Conservation (phyloP, 306 rosid genomes). For the Sindora glabra region DNA sequence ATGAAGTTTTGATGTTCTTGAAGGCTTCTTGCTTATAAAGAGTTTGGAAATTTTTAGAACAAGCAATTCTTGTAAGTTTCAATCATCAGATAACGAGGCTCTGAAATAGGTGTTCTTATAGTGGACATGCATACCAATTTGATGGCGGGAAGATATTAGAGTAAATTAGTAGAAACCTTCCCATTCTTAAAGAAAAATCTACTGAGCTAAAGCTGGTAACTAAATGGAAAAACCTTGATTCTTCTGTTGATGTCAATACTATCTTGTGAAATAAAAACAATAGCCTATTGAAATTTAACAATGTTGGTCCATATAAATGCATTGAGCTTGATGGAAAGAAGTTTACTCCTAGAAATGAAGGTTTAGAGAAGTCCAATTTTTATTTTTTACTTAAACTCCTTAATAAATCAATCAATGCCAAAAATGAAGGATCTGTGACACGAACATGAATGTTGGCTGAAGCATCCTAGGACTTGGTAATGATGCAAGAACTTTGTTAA, state of each 20-base stretch:
- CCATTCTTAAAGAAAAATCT: slow-evolving; percentile 71
- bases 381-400: slow-evolving; percentile 16
- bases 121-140: slow-evolving; percentile 59
- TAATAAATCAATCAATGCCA: slow-evolving; percentile 21
- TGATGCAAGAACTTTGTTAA: slow-evolving; percentile 12
- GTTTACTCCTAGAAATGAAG: slow-evolving; percentile 22
- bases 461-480: slow-evolving; percentile 17
- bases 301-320: slow-evolving; percentile 20
- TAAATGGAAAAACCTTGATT: slow-evolving; percentile 46
- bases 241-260: slow-evolving; percentile 29
- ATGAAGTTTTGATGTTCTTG: slow-evolving; percentile 25
- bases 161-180: slow-evolving; percentile 59
- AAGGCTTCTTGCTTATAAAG: slow-evolving; percentile 35
- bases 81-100: slow-evolving; percentile 17
- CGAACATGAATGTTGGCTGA: slow-evolving; percentile 18
- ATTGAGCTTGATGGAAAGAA: slow-evolving; percentile 26
- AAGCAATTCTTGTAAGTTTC: slow-evolving; percentile 19
- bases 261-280: slow-evolving; percentile 31
- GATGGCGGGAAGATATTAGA: slow-evolving; percentile 82
- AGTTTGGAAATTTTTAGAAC: slow-evolving; percentile 32
- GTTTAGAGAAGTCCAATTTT: slow-evolving; percentile 27
- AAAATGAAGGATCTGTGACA: slow-evolving; percentile 16
- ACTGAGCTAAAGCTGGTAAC: slow-evolving; percentile 64
- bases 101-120: slow-evolving; percentile 29
- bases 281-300: slow-evolving; percentile 21